Percentiles rank a stretch among this genome's conserved stretches.
Conservation (phyloP, 805 yeast species). For the Candida caryicola region DNA sequence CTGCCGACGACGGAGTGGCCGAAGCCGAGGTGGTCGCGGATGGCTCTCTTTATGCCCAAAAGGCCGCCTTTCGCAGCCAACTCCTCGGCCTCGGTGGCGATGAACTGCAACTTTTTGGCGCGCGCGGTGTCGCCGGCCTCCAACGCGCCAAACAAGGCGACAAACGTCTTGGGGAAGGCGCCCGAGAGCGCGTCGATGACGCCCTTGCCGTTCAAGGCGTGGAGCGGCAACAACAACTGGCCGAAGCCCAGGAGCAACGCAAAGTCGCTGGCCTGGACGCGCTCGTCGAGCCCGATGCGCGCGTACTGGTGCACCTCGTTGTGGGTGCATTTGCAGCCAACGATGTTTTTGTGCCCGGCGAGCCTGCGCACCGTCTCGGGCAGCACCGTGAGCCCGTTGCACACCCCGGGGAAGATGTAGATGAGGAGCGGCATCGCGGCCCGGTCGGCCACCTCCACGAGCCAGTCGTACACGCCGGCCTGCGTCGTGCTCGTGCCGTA, state of each 20-base stretch:
- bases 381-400: conserved; percentile 37
- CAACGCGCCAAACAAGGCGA: conserved; percentile 37
- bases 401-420: conserved; percentile 51
- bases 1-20: conserved; percentile 47
- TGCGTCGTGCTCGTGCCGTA: conserved; percentile 47
- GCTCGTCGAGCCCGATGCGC: conserved; percentile 42
- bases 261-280: conserved; percentile 37
- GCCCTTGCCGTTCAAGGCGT: conserved; percentile 47
- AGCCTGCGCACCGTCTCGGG: conserved; percentile 40
- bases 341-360: conserved; percentile 45
- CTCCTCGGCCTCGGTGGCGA: conserved; percentile 46
- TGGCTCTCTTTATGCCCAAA: conserved; percentile 47
- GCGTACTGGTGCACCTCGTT: conserved; percentile 49
- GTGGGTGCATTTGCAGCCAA: conserved; percentile 53
- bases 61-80: conserved; percentile 43
- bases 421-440: conserved; percentile 43
- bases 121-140: conserved; percentile 38
- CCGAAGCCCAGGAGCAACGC: conserved; percentile 49
- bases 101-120: conserved; percentile 43
- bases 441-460: conserved; percentile 41
- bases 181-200: conserved; percentile 54
- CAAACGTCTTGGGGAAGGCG: conserved; percentile 50
- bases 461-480: conserved; percentile 47
- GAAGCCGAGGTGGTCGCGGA: conserved; percentile 34
- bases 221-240: conserved; percentile 47